Evolutionary conservation across 352 stramenopile genomes (phyloP), one percentile per base, ranked within the genome.

Genomic region (Phytophthora rubi): DNA sequence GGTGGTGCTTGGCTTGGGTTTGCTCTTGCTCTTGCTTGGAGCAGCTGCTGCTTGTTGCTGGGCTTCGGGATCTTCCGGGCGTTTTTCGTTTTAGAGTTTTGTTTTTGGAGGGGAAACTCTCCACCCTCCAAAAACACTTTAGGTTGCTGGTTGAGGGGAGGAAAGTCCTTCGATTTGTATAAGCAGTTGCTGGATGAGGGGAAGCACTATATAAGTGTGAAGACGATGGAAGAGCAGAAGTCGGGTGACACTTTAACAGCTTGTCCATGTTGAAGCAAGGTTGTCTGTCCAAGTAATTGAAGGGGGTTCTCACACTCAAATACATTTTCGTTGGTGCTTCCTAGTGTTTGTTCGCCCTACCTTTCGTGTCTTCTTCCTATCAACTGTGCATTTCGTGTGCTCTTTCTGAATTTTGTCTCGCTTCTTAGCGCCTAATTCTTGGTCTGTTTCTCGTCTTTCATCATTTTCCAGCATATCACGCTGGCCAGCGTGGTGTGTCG

Each of bases 401-500:
- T 69, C 49, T 65, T 65, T 68, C 75, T 64, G 51, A 60, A 47
- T 59, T 33, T 68, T 62, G 39, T 68, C 63, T 62, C 23, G 57
- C 52, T 61, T 71, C 52, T 42, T 70, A 71, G 60, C 56, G 60
- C 65, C 63, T 75, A 75, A 59, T 68, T 77, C 53, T 65, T 68
- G 44, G 18, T 69, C 32, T 59, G 59, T 69, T 72, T 70, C 61
- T 74, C 55, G 44, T 71, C 53, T 26, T 75, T 73, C 59, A 35
- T 61, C 49, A 67, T 65, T 73, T 75, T 63, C 47, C 48, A 64
- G 61, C 57, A 68, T 68, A 68, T 78, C 61, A 72, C 71, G 71
- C 56, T 75, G 28, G 37, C 26, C 8, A 59, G 62, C 57, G 61
- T 68, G 53, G 53, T 65, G 55, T 73, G 51, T 69, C 44, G 53